Conservation (phyloP, 2,329 filamentous ascomycete genomes). For the Corynespora cassiicola region DNA sequence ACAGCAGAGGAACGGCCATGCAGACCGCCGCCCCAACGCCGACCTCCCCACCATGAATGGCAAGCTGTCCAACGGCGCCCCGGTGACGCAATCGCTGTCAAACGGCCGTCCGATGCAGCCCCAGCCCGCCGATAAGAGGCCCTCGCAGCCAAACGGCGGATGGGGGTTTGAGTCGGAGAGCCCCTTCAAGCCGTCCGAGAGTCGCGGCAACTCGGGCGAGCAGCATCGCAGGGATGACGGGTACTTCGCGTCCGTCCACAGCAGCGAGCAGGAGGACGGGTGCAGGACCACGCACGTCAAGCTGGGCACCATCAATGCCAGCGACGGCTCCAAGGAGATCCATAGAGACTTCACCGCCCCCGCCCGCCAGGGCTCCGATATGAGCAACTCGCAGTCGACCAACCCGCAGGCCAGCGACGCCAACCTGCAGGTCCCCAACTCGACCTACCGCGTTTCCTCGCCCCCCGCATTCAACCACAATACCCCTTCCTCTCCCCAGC, state of each 20-base stretch:
- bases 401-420: slow-evolving; percentile 26
- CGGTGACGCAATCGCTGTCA: slow-evolving; percentile 34
- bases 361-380: slow-evolving; percentile 23
- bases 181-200: slow-evolving; percentile 27
- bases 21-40: slow-evolving; percentile 36
- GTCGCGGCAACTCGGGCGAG: slow-evolving; percentile 32
- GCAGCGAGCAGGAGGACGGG: slow-evolving; percentile 44
- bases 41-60: slow-evolving; percentile 37
- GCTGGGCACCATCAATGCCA: slow-evolving; percentile 34
- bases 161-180: slow-evolving; percentile 26
- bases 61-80: slow-evolving; percentile 34
- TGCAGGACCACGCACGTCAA: slow-evolving; percentile 44
- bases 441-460: slow-evolving; percentile 64
- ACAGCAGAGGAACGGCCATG: slow-evolving; percentile 24
- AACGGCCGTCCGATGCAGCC: slow-evolving; percentile 45
- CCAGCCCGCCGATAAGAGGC: slow-evolving; percentile 45
- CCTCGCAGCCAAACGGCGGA: slow-evolving; percentile 36
- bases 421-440: slow-evolving; percentile 45
- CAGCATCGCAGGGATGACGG: slow-evolving; percentile 50
- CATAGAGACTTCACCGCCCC: slow-evolving; percentile 34
- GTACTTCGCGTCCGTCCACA: slow-evolving; percentile 51
- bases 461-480: slow-evolving; percentile 64
- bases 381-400: slow-evolving; percentile 14
- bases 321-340: slow-evolving; percentile 35
- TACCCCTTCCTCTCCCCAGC: slow-evolving; percentile 57